phyloP scores from a whole-genome alignment of 768 basidiomycete genomes.

The Mrakia hoshinonis region DNA sequence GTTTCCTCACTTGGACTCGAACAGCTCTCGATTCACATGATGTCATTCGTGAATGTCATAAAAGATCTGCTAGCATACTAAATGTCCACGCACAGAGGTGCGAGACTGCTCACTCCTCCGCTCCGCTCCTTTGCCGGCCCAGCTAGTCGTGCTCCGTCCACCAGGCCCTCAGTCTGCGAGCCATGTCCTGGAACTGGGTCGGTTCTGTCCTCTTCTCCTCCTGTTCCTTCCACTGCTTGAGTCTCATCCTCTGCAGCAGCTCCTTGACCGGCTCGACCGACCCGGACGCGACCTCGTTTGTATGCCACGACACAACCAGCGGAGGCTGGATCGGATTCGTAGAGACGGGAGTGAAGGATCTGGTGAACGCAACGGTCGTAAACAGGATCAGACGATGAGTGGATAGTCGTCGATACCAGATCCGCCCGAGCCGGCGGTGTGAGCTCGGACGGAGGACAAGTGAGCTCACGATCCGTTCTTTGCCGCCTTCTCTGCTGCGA shows the following conservation, averaged over 20 bases:
- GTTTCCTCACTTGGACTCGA: too few relatives aligned
- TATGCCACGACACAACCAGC: conserved; percentile 23
- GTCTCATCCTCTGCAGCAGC: conserved; percentile 13
- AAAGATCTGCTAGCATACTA: too few relatives aligned
- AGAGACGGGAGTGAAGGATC: neutral
- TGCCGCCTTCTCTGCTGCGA: neutral
- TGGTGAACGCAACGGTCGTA: neutral
- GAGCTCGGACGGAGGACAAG: neutral
- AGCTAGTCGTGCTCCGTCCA: conserved; percentile 6
- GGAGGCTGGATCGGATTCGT: conserved; percentile 11
- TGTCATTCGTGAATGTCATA: too few relatives aligned
- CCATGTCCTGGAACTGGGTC: neutral
- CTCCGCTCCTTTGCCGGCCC: too few relatives aligned
- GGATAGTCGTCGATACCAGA: too few relatives aligned
- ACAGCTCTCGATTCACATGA: too few relatives aligned
- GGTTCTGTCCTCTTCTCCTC: neutral
- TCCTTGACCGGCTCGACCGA: conserved; percentile 18
- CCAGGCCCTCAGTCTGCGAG: neutral
- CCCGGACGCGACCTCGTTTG: conserved; percentile 22
- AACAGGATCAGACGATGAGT: neutral
- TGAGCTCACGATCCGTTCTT: neutral
- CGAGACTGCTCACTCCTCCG: neutral
- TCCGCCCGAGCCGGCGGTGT: neutral
- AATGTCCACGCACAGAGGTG: too few relatives aligned
- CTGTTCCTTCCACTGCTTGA: conserved; percentile 11